A percentile compares a stretch with the other conserved stretches of the same genome.
Conservation (phyloP, 192 early-diverging fungal genomes). For the Linnemannia schmuckeri region DNA sequence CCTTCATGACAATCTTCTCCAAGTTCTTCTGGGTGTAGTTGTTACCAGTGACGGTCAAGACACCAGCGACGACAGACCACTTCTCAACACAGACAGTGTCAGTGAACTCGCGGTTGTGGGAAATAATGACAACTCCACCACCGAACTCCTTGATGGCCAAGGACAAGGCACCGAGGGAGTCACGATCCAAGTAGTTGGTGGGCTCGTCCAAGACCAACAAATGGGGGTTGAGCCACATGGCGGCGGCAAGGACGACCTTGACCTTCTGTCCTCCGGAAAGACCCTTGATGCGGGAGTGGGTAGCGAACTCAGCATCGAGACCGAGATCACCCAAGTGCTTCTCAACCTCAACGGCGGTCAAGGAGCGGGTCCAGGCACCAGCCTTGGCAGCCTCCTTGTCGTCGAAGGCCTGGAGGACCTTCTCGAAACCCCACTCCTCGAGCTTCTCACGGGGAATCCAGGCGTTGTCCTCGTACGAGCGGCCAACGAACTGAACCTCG, state of each 20-base stretch:
- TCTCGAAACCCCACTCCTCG: conserved; percentile 83
- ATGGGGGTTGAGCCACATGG: conserved; percentile 92
- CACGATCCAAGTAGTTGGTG: conserved; percentile 77
- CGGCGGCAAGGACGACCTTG: conserved; percentile 87
- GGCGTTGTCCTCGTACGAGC: conserved; percentile 81
- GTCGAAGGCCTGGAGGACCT: conserved; percentile 71
- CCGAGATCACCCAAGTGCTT: conserved; percentile 85
- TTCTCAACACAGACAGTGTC: conserved; percentile 78
- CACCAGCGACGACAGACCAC: conserved; percentile 80
- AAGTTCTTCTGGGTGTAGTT: conserved; percentile 62
- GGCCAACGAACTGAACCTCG: conserved; percentile 79
- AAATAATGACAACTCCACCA: conserved; percentile 87
- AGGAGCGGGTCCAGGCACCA: conserved; percentile 77
- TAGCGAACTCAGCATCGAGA: conserved; percentile 81
- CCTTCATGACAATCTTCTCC: conserved; percentile 59
- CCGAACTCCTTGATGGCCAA: conserved; percentile 80
- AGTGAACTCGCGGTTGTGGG: conserved; percentile 88
- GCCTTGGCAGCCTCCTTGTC: conserved; percentile 77
- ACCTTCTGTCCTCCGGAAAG: conserved; percentile 88
- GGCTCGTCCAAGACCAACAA: conserved; percentile 93
- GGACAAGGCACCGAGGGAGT: conserved; percentile 75
- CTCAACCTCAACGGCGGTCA: conserved; percentile 77
- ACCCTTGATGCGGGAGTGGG: conserved; percentile 75
- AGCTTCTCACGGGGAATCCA: conserved; percentile 77
- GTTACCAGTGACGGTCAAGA: conserved; percentile 60